phyloP scores from a whole-genome alignment of 768 basidiomycete genomes.

The Xerocomus spinulosus region DNA sequence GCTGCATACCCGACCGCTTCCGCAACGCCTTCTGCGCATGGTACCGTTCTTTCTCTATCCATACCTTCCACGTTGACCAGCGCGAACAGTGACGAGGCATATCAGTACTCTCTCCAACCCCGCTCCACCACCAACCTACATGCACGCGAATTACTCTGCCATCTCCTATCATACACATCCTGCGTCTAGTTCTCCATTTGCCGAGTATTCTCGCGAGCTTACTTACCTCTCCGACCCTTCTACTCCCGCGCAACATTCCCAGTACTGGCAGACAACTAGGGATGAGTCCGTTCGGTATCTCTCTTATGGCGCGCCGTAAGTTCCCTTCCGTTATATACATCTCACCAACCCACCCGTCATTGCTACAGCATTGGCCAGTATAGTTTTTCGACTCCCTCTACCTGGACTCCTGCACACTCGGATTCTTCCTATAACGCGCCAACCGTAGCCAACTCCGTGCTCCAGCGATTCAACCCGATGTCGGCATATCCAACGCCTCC shows the following conservation, averaged over 20 bases:
- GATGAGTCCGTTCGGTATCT: conserved; percentile 59
- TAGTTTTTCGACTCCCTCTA: conserved; percentile 32
- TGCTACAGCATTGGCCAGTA: conserved; percentile 21
- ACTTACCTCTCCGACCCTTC: conserved; percentile 51
- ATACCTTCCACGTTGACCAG: conserved; percentile 16
- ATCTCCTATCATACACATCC: conserved; percentile 27
- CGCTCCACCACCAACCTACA: conserved; percentile 58
- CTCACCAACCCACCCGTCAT: conserved; percentile 7
- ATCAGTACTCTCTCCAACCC: conserved; percentile 54
- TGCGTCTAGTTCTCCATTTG: conserved; percentile 51
- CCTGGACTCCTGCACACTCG: conserved; percentile 41
- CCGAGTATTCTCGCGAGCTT: conserved; percentile 64
- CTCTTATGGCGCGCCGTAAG: conserved; percentile 49
- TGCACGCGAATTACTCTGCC: conserved; percentile 42
- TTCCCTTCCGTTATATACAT: conserved; percentile 3
- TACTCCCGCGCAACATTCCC: conserved; percentile 40
- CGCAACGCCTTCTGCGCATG: conserved; percentile 72
- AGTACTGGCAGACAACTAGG: conserved; percentile 62
- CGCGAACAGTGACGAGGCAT: conserved; percentile 59
- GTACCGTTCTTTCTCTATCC: conserved; percentile 33
- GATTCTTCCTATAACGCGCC: conserved; percentile 46
- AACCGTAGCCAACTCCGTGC: conserved; percentile 58
- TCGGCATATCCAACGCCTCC: conserved; percentile 71
- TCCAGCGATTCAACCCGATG: conserved; percentile 58
- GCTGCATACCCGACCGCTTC: conserved; percentile 71